Base-by-base conservation (phyloP, 2,329 filamentous ascomycete species). In the Rosellinia necatrix region DNA sequence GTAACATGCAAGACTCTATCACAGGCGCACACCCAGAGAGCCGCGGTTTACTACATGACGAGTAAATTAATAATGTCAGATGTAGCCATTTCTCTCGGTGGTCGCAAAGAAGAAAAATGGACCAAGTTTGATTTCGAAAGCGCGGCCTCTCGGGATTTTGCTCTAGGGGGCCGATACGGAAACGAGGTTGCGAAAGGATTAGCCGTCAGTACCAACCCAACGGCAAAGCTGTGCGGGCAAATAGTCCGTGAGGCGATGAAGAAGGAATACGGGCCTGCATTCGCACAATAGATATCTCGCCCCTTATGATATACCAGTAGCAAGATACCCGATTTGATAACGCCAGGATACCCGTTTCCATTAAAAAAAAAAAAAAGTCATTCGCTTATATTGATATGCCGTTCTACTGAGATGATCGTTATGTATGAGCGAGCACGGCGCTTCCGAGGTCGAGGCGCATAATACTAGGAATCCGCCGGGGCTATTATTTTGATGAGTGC, bases 11-110 rank as follows among this genome's bases (percentile, higher is more conserved):
- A 82, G 54, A 86, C 88, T 0, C 74, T 93, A 7, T 84, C 86
- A 1, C 83, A 86, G 62, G 85, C 88, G 4, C 83, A 90, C 64
- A 91, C 88, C 0, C 89, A 92, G 70, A 81, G 88, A 44, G 89
- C 82, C 3, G 84, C 84, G 29, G 73, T 89, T 30, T 87, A 86
- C 63, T 80, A 85, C 59, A 76, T 77, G 61, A 85, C 84, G 1
- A 77, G 81, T 53, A 87, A 84, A 64, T 59, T 50, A 12, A 66
- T 81, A 47, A 60, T 77, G 41, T 71, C 71, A n/a, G 66, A 67
- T 22, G 53, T 61, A 7, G 48, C 64, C 4, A 53, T 80, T 22
- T 72, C 75, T 24, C 65, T 81, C 3, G 72, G 72, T 7, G 69
- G 63, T 9, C 74, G 81, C 35, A 70, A 68, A 34, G 82, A 86